These are phyloP conservation scores for Oropetium thomaeum DNA, from an alignment of 176 grass and related monocot species.

Conservation along the genomic window DNA sequence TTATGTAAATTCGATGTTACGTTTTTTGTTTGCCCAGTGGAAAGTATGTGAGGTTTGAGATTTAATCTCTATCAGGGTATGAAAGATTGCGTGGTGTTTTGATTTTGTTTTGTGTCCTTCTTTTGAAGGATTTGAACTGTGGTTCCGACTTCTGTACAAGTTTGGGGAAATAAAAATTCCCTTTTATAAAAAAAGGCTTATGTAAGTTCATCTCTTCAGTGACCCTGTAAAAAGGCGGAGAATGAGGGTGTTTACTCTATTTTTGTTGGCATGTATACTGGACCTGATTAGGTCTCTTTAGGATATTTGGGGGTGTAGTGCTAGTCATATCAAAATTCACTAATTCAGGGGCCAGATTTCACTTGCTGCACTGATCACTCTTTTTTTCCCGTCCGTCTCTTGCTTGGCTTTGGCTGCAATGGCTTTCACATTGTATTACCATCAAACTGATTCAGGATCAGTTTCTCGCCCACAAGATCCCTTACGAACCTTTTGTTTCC, in stretches of 20 bases:
- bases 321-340: not conserved
- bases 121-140: too few relatives aligned
- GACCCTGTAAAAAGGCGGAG: not conserved
- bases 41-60: too few relatives aligned
- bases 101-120: too few relatives aligned
- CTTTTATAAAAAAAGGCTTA: too few relatives aligned
- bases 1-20: not conserved
- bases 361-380: not conserved
- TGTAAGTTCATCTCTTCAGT: not conserved
- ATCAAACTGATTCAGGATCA: slow-evolving; percentile 4
- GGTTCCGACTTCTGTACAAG: too few relatives aligned
- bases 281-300: not conserved
- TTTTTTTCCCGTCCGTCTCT: not conserved
- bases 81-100: too few relatives aligned
- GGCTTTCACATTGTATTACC: not conserved
- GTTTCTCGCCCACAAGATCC: not conserved
- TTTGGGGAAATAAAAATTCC: too few relatives aligned
- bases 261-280: not conserved
- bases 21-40: too few relatives aligned
- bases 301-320: not conserved
- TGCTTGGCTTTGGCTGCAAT: not conserved
- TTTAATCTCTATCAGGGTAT: too few relatives aligned
- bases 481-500: not conserved
- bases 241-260: not conserved
- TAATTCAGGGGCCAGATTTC: not conserved